Percentiles rank a stretch among this genome's conserved stretches.
Evolutionary conservation across 495 filamentous ascomycete genomes (phyloP).

Genomic region (Baudoinia panamericana): DNA sequence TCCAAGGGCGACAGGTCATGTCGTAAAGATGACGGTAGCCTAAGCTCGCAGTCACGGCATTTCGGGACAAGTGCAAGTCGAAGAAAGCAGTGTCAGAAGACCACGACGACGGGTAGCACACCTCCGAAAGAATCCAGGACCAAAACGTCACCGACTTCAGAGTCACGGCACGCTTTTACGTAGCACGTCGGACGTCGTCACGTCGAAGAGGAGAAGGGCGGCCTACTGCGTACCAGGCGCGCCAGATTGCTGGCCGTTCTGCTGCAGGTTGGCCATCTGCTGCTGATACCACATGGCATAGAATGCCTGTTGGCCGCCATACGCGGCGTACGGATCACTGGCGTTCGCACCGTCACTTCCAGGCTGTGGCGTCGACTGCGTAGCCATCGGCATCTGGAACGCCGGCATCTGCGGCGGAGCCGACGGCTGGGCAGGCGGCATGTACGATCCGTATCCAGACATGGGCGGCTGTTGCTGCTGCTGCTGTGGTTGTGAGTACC

Average conservation of each 20-base stretch:
- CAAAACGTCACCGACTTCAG: neutral
- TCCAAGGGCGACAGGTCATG: neutral
- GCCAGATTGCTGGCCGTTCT: slow-evolving; percentile 7
- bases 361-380: slow-evolving; percentile 31
- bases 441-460: slow-evolving; percentile 16
- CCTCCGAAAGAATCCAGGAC: neutral
- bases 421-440: slow-evolving; percentile 22
- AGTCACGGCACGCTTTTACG: slow-evolving; percentile 2
- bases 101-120: slow-evolving; percentile 1
- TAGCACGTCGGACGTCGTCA: slow-evolving; percentile 1
- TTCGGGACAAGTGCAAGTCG: neutral
- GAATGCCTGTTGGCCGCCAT: slow-evolving; percentile 52
- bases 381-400: slow-evolving; percentile 33
- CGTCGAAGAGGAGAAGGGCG: neutral
- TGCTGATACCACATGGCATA: slow-evolving; percentile 50
- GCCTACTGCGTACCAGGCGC: slow-evolving; percentile 15
- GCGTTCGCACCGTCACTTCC: slow-evolving; percentile 18
- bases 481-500: slow-evolving; percentile 34
- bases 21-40: neutral
- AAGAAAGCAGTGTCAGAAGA: neutral
- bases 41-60: neutral
- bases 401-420: slow-evolving; percentile 19
- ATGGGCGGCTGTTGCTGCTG: slow-evolving; percentile 31
- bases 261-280: slow-evolving; percentile 27
- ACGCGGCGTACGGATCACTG: slow-evolving; percentile 44